These are phyloP conservation scores for Leccinellum albellum DNA, from an alignment of 768 basidiomycete genomes.

Conservation along the genomic window DNA sequence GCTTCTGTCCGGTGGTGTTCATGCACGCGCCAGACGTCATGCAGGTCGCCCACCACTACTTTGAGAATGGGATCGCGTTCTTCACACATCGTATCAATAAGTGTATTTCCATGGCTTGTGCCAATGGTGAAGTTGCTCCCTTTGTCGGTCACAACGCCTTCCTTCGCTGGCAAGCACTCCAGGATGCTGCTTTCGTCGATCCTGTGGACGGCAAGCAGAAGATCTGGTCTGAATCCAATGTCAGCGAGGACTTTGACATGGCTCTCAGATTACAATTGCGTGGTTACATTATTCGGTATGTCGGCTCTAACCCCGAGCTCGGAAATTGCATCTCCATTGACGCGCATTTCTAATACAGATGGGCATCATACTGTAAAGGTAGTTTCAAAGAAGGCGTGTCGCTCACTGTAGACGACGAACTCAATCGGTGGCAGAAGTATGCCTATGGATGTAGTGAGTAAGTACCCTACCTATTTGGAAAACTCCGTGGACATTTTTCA, in stretches of 20 bases:
- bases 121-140: slow-evolving; percentile 74
- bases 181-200: slow-evolving; percentile 79
- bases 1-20: slow-evolving; percentile 1
- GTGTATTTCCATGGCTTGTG: slow-evolving; percentile 73
- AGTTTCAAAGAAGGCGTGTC: slow-evolving; percentile 92
- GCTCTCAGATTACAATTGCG: slow-evolving; percentile 53
- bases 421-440: slow-evolving; percentile 92
- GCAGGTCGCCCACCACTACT: slow-evolving; percentile 87
- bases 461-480: slow-evolving; percentile 27
- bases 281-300: slow-evolving; percentile 66
- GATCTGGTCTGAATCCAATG: slow-evolving; percentile 65
- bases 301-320: not conserved
- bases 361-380: slow-evolving; percentile 83
- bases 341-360: slow-evolving; percentile 24
- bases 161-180: slow-evolving; percentile 83
- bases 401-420: slow-evolving; percentile 83
- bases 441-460: slow-evolving; percentile 62
- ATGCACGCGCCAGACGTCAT: slow-evolving; percentile 60
- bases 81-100: slow-evolving; percentile 87
- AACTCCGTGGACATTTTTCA: not conserved
- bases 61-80: slow-evolving; percentile 86
- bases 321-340: slow-evolving; percentile 1
- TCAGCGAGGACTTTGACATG: slow-evolving; percentile 72
- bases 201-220: slow-evolving; percentile 53
- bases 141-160: slow-evolving; percentile 90